Conservation (phyloP, 495 filamentous ascomycete genomes). For the Parathielavia hyrcaniae region DNA sequence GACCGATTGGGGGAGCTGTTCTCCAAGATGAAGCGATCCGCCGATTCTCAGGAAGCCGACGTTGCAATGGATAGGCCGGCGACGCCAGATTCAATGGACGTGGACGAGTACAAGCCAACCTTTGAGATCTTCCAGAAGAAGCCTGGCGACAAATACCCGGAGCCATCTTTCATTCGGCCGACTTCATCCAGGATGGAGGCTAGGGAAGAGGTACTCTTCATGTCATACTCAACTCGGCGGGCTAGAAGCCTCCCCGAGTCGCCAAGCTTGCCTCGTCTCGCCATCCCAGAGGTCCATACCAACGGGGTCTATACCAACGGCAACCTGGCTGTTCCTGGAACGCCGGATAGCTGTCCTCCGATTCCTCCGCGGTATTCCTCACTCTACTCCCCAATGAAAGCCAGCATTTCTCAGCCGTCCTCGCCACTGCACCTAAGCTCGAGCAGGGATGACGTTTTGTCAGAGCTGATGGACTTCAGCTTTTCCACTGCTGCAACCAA, state of each 20-base stretch:
- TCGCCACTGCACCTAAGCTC: neutral
- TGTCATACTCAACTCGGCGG: constrained; percentile 25
- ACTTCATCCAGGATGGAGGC: constrained; percentile 43
- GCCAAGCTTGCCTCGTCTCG: constrained; percentile 16
- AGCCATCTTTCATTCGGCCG: constrained; percentile 44
- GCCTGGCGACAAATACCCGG: constrained; percentile 32
- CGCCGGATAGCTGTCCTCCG: constrained; percentile 1
- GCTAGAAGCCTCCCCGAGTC: constrained; percentile 39
- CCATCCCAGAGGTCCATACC: neutral
- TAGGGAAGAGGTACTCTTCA: constrained; percentile 33
- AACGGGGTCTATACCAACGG: too few species aligned
- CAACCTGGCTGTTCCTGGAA: neutral
- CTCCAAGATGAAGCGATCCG: constrained; percentile 23
- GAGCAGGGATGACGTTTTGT: constrained; percentile 9
- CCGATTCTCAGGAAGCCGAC: neutral
- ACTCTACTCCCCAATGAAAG: constrained; percentile 10
- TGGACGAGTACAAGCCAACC: neutral
- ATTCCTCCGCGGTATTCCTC: constrained; percentile 22
- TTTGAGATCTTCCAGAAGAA: too few species aligned
- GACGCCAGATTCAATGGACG: constrained; percentile 3
- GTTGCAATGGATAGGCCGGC: constrained; percentile 5
- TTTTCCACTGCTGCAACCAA: constrained; percentile 13
- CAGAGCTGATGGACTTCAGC: constrained; percentile 24
- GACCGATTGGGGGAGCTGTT: constrained; percentile 33
- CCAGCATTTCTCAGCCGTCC: neutral